Base-by-base conservation (phyloP, 441 rosid genomes). In the Erodium moschatum region DNA sequence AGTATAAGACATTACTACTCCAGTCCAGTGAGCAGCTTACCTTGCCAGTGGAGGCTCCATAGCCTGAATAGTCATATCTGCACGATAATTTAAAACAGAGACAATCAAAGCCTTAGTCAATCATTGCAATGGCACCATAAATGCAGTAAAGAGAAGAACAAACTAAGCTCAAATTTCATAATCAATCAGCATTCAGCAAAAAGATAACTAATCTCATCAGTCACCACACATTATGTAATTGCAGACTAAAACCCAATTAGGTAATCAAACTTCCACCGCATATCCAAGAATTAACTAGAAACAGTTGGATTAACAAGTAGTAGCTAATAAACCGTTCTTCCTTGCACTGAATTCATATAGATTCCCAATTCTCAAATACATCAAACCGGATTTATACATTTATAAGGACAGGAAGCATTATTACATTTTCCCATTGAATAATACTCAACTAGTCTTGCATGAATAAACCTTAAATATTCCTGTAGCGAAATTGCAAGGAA, bases 31-130 rank as follows among this genome's bases (percentile, higher is more conserved):
- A 64, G 73, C 29, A 56, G 68, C 86, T 68, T 80, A 94, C 99
- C 91, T 88, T 91, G 67, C 97, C 99, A 5, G 94, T 81, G 33
- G 99, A 94, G 12, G 92, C 96, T 66, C 99, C 99, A 80, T 94
- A 94, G 40, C 99, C 99, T 46, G 99, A 91, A 85, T 94, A 94
- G 75, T 94, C 99, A 72, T 94, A 94, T 71, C 99, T 89, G 90
- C 80, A 79, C 54, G 21, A 8, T 33, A 52, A 52, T 9, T 52
- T 52, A 18, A 52, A 52, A 52, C 21, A 52, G 2, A 52, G 21
- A 15, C 20, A 52, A 52, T n/a, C 33, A 75, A 0, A 73, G 40
- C 66, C 60, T 60, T 66, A 12, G 20, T 24, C 73, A 38, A 72
- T 52, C 70, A 56, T 70, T 67, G 58, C 66, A 72, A 60, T 13